These are phyloP conservation scores for Candida silvatica DNA, from an alignment of 805 yeast genomes.

Conservation along the genomic window DNA sequence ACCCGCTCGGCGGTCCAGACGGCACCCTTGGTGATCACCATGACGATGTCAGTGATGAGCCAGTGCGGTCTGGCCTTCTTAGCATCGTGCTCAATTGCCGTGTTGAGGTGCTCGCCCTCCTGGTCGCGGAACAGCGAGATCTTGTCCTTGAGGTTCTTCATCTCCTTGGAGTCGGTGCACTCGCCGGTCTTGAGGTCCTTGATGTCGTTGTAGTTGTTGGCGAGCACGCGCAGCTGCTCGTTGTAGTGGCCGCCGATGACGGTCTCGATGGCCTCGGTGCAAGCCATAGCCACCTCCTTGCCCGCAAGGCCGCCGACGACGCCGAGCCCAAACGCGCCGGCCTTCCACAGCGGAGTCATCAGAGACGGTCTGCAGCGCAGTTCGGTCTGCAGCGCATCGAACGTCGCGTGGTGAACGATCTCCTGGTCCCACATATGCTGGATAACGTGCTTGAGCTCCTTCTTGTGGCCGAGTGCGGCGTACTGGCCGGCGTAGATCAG, in stretches of 20 bases:
- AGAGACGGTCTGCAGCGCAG: conserved; percentile 87
- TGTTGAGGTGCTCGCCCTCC: conserved; percentile 89
- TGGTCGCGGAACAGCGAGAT: conserved; percentile 83
- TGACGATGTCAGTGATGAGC: conserved; percentile 81
- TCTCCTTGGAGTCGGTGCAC: conserved; percentile 39
- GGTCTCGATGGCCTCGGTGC: conserved; percentile 97
- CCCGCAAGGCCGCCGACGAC: conserved; percentile 78
- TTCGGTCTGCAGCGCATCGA: conserved; percentile 64
- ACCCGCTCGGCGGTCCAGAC: conserved; percentile 86
- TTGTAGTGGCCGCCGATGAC: conserved; percentile 96
- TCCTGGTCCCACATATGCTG: conserved; percentile 99
- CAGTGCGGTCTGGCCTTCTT: conserved; percentile 89
- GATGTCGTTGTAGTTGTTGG: conserved; percentile 51
- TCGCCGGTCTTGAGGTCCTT: conserved; percentile 23
- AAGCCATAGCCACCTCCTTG: conserved; percentile 98
- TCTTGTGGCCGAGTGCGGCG: conserved; percentile 59
- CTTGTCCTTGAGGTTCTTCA: conserved; percentile 46
- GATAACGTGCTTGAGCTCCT: conserved; percentile 69
- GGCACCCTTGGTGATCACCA: conserved; percentile 76
- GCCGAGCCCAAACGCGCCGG: conserved; percentile 85
- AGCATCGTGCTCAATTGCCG: conserved; percentile 89
- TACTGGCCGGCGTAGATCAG: conserved; percentile 90
- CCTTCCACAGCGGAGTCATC: conserved; percentile 87
- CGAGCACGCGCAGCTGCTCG: conserved; percentile 71
- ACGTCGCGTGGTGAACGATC: conserved; percentile 79